These are phyloP conservation scores for Chlorella variabilis DNA, from an alignment of 163 green algal genomes.

Conservation along the genomic window DNA sequence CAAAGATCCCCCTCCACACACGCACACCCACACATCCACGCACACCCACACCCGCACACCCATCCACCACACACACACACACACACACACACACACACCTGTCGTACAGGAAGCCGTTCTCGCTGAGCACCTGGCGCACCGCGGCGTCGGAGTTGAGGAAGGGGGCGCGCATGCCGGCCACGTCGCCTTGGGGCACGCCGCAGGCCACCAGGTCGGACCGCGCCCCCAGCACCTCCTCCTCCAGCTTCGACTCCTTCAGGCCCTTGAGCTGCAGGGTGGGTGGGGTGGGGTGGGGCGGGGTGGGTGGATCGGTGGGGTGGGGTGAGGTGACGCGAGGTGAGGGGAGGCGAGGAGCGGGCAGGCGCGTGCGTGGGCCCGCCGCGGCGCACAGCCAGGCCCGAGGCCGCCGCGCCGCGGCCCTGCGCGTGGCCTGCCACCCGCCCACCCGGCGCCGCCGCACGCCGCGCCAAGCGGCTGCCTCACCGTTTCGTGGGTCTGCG, in stretches of 20 bases:
- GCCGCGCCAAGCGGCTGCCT: neutral
- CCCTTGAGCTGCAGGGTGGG: neutral
- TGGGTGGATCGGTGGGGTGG: no score
- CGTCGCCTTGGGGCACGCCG: neutral
- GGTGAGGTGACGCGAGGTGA: neutral
- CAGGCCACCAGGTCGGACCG: neutral
- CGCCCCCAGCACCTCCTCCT: neutral
- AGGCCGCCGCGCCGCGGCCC: no score
- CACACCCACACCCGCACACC: no score
- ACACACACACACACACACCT: neutral
- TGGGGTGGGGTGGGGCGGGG: no score
- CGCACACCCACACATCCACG: no score
- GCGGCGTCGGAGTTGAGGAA: constrained; percentile 1
- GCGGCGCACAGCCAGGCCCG: no score
- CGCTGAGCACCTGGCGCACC: neutral
- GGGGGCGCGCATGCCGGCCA: constrained; percentile 1
- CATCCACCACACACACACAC: neutral
- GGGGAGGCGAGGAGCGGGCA: no score
- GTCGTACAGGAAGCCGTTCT: constrained; percentile 50
- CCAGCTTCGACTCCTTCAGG: neutral
- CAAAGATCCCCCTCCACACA: neutral
- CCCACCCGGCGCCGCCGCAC: no score
- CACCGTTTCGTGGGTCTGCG: neutral
- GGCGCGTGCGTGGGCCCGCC: no score
- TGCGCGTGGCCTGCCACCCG: neutral